Percentiles rank a stretch among this genome's conserved stretches.
phyloP scores from a whole-genome alignment of 2,329 filamentous ascomycete species.

The Diaporthe longicolla region DNA sequence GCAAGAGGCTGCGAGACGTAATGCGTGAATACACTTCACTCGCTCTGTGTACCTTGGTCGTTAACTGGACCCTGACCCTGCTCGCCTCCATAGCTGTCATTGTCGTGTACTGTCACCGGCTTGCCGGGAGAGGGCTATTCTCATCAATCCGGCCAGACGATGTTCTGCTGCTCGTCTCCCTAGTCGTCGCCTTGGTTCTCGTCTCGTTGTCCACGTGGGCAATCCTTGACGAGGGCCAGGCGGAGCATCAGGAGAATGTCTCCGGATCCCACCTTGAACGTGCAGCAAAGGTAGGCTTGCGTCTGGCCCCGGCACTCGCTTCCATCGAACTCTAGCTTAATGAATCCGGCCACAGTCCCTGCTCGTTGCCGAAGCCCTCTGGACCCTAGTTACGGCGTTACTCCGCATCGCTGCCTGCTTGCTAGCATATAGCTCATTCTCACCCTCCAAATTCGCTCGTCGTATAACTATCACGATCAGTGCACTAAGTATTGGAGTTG shows the following conservation, averaged over 20 bases:
- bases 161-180: background rate
- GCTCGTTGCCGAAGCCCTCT: conserved; percentile 20
- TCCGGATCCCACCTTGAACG: conserved; percentile 4
- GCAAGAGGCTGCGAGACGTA: background rate
- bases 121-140: background rate
- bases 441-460: too few species aligned
- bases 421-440: background rate
- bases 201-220: conserved; percentile 16
- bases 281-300: conserved; percentile 26
- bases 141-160: background rate
- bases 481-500: background rate
- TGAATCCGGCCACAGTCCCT: background rate
- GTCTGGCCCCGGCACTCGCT: too few species aligned
- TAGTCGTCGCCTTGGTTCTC: too few species aligned
- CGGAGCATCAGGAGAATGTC: conserved; percentile 13
- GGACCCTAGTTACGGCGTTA: conserved; percentile 6
- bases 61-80: conserved; percentile 35
- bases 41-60: conserved; percentile 22
- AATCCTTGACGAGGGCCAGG: conserved; percentile 33
- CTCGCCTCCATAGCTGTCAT: conserved; percentile 7
- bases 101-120: background rate
- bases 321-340: too few species aligned
- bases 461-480: background rate
- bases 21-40: conserved; percentile 6
- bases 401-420: conserved; percentile 7